Evolutionary conservation across 257 asterid species (phyloP).

Genomic region (Ballota nigra): DNA sequence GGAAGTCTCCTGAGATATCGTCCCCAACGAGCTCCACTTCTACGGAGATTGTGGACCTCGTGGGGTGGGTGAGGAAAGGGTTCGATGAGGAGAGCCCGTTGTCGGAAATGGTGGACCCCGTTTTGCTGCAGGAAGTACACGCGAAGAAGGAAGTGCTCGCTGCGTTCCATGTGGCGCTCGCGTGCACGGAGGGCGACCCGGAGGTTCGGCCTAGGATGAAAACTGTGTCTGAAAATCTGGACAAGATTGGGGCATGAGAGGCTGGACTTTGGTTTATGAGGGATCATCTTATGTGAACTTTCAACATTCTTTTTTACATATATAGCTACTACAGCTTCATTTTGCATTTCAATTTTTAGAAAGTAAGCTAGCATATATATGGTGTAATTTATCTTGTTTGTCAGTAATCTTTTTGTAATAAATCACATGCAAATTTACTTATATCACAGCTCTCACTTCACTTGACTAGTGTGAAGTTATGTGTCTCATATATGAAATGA

Average conservation of each 20-base stretch:
- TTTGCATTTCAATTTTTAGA: conserved; percentile 11
- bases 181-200: conserved; percentile 90
- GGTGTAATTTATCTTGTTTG: conserved; percentile 29
- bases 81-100: conserved; percentile 71
- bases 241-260: conserved; percentile 55
- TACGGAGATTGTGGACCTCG: conserved; percentile 62
- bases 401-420: conserved; percentile 17
- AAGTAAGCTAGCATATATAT: neutral
- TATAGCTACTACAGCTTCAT: neutral
- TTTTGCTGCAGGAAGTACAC: conserved; percentile 63
- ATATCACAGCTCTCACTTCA: neutral
- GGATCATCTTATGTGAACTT: no score
- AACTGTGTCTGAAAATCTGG: conserved; percentile 68
- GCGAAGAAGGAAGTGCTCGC: conserved; percentile 82
- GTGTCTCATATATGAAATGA: no score
- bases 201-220: conserved; percentile 95
- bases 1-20: conserved; percentile 77
- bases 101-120: conserved; percentile 80
- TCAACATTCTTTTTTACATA: conserved; percentile 19
- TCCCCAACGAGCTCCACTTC: conserved; percentile 66
- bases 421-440: conserved; percentile 6
- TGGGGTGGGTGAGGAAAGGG: conserved; percentile 89
- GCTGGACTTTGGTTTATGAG: neutral
- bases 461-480: neutral
- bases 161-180: conserved; percentile 68